Evolutionary conservation across 169 alveolate species (phyloP).

Genomic region (Cryptosporidium meleagridis): DNA sequence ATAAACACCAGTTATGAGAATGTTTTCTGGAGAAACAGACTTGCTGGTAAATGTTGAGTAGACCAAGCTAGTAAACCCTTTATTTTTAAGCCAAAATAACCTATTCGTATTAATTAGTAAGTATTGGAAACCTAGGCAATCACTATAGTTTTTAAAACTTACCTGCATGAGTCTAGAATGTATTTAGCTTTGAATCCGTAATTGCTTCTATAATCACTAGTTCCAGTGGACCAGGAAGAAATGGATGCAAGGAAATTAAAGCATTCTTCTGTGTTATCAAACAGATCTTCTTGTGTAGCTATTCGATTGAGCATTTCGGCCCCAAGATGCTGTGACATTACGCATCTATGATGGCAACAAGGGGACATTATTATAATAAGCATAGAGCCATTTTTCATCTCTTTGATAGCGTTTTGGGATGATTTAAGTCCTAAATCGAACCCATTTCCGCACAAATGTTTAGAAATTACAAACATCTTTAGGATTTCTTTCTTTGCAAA

Average conservation of each 20-base stretch:
- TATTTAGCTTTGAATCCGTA: conserved; percentile 60
- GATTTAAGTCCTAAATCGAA: conserved; percentile 46
- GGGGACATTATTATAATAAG: conserved; percentile 32
- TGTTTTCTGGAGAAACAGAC: conserved; percentile 52
- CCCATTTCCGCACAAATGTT: conserved; percentile 73
- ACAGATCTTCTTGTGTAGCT: background rate
- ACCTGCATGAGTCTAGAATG: conserved; percentile 65
- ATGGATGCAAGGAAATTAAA: conserved; percentile 14
- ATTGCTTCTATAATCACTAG: conserved; percentile 32
- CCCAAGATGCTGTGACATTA: conserved; percentile 31
- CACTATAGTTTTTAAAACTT: background rate
- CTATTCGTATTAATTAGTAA: background rate
- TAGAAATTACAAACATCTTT: conserved; percentile 31
- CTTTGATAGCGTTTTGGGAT: background rate
- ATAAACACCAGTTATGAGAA: conserved; percentile 20
- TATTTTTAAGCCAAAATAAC: conserved; percentile 38
- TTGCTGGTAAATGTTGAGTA: conserved; percentile 8
- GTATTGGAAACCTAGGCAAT: background rate
- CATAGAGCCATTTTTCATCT: conserved; percentile 33
- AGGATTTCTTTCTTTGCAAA: background rate
- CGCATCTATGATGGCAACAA: conserved; percentile 65
- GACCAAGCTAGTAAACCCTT: conserved; percentile 10
- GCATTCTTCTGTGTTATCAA: background rate
- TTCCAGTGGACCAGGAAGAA: conserved; percentile 72
- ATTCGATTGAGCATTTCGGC: background rate